Evolutionary conservation across 805 yeast species (phyloP), one percentile per base, ranked within the genome.

Genomic region (Yamadazyma scolyti): DNA sequence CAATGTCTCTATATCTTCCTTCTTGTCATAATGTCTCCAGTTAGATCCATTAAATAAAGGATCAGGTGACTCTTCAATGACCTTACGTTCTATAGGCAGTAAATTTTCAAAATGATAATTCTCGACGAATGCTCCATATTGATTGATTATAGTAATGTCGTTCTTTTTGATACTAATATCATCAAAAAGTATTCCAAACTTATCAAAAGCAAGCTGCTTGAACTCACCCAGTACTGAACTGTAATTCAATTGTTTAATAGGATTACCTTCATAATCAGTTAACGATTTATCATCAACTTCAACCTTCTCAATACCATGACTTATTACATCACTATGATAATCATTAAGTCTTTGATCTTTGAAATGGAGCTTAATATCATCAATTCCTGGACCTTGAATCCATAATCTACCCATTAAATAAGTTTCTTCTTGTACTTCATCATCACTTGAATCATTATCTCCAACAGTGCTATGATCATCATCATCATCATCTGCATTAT

Each of bases 391-490:
- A 0, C 98, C 98, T 54, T 88, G 97, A 3, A 93, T 71, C 93
- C 95, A 88, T 11, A 89, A 50, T 33, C 84, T 67, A 5, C 96
- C 96, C 81, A 84, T 82, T 16, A 82, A 66, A 47, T 82, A 87
- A 0, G 77, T 72, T 31, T 75, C 77, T 22, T 69, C 76, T 11
- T 48, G 43, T 13, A 64, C 61, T 16, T 68, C 77, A 12, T 68
- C 77, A 10, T 60, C 61, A 9, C 61, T 67, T 7, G 69, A 73
- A 5, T 61, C 69, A 6, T 48, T 63, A 5, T 39, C 51, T 6
- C 44, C 51, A 7, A 25, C 16, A 9, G 16, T 23, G 2, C 25
- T 37, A 4, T 37, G 43, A 18, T 48, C 61, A 0, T 60, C 68
- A 1, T 64, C 65, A 2, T 65, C 71, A 2, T 60, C 62, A 9